Evolutionary conservation across 2,329 filamentous ascomycete genomes (phyloP), one percentile per base, ranked within the genome.

Genomic region (Calonectria multiphialidica): DNA sequence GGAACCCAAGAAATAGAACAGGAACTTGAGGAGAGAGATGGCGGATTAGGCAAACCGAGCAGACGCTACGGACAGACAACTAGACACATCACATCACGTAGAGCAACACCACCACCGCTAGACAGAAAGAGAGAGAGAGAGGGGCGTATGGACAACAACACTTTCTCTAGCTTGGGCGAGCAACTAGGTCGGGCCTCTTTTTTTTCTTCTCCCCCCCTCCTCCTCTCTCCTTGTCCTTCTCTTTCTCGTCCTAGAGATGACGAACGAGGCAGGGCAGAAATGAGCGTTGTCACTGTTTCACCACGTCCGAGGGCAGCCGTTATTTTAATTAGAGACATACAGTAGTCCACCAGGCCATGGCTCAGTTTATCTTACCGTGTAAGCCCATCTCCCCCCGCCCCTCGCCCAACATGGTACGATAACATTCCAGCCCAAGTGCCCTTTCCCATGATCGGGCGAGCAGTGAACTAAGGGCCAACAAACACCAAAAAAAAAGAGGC

Each of bases 281-380:
- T 59, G 53, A 59, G 33, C 53, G 53, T 40, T 53, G 53, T 59
- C 53, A 59, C 53, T 59, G 53, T 59, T 59, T 59, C 53, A 59
- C 53, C 33, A 59, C 53, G 53, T 59, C 53, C 21, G 53, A 59
- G 53, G 35, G 53, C 53, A 59, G 53, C 53, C 53, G 53, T 59
- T 59, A 59, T 40, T 40, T 59, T 40, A 59, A 59, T 59, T 40
- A 59, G 35, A 59, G 53, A 40, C 53, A 59, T 40, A 59, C 53
- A 28, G 53, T 35, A 59, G 35, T 10, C 21, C 15, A 35, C n/a
- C 33, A 40, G 53, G 53, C 33, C 35, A 57, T 35, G 12, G 23
- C 21, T 47, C 44, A 12, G n/a, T 47, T 21, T 47, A 40, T 28
- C 13, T 18, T 37, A 40, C 21, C 53, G 33, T 59, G 53, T 40